These are phyloP conservation scores for Calvatia gigantea DNA, from an alignment of 768 basidiomycete genomes.

Conservation along the genomic window DNA sequence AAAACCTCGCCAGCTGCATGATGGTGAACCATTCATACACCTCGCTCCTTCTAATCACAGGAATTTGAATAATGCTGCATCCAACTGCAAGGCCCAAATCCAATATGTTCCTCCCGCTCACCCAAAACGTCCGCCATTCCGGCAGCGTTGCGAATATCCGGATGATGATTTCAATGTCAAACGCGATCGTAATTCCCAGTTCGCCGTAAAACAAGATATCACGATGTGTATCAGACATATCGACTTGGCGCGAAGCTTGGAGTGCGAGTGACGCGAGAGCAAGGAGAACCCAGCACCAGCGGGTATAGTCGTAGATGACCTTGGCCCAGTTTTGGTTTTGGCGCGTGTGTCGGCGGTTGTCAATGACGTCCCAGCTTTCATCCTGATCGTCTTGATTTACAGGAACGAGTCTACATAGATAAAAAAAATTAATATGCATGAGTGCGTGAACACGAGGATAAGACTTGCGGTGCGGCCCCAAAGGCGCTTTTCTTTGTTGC, in stretches of 20 bases:
- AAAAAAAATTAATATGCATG: neutral
- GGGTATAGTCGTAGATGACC: conserved; percentile 52
- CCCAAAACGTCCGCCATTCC: conserved; percentile 79
- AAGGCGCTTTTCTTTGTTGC: conserved; percentile 92
- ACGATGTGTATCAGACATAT: conserved; percentile 42
- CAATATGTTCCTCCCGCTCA: conserved; percentile 61
- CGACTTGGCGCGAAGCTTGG: conserved; percentile 65
- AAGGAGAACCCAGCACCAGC: conserved; percentile 73
- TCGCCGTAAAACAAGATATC: conserved; percentile 61
- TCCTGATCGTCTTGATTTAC: conserved; percentile 52
- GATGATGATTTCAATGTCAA: conserved; percentile 85
- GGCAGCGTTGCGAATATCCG: conserved; percentile 71
- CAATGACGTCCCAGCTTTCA: conserved; percentile 54
- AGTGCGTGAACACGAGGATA: conserved; percentile 1
- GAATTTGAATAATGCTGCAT: conserved; percentile 81
- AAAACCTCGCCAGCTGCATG: conserved; percentile 84
- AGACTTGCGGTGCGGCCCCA: conserved; percentile 68
- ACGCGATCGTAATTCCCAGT: conserved; percentile 72
- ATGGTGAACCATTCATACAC: conserved; percentile 89
- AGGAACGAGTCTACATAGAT: conserved; percentile 24
- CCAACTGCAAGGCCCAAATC: conserved; percentile 75
- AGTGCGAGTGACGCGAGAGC: conserved; percentile 68
- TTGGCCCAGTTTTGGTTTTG: conserved; percentile 44
- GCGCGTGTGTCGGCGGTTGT: conserved; percentile 37
- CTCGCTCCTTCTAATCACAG: conserved; percentile 56